Conservation (phyloP, 2,329 filamentous ascomycete genomes). For the Paraphaeosphaeria sporulosa region DNA sequence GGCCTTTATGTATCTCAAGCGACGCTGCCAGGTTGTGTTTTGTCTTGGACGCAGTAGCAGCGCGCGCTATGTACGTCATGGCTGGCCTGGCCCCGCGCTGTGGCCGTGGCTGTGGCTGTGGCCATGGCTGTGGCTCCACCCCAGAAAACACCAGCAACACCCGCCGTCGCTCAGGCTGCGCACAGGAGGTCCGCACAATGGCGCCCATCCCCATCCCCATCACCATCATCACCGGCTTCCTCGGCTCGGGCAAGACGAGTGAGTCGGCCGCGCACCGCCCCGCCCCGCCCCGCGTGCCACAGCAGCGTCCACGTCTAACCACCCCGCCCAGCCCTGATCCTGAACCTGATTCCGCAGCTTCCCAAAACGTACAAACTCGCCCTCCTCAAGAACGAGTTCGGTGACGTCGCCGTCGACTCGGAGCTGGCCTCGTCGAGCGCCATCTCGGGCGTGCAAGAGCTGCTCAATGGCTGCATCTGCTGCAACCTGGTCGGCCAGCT, state of each 20-base stretch:
- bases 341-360: constrained; percentile 92
- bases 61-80: constrained; percentile 16
- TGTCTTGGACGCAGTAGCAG: constrained; percentile 17
- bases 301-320: constrained; percentile 10
- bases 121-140: not conserved
- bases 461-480: constrained; percentile 98
- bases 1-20: constrained; percentile 25
- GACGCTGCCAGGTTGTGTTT: constrained; percentile 7
- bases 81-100: constrained; percentile 7
- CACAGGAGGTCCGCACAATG: too few relatives aligned
- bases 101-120: not conserved
- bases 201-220: constrained; percentile 76
- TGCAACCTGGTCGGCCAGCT: constrained; percentile 97
- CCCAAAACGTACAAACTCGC: constrained; percentile 88
- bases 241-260: constrained; percentile 93
- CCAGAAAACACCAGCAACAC: too few relatives aligned
- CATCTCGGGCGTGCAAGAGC: constrained; percentile 88
- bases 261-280: constrained; percentile 14
- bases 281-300: constrained; percentile 4
- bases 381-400: constrained; percentile 97
- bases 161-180: too few relatives aligned
- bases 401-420: constrained; percentile 91
- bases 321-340: constrained; percentile 69
- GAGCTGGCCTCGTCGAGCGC: constrained; percentile 84
- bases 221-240: constrained; percentile 94